Base-by-base conservation (phyloP, 1,139 yeast species). In the Saccharomycopsis hybrid region DNA sequence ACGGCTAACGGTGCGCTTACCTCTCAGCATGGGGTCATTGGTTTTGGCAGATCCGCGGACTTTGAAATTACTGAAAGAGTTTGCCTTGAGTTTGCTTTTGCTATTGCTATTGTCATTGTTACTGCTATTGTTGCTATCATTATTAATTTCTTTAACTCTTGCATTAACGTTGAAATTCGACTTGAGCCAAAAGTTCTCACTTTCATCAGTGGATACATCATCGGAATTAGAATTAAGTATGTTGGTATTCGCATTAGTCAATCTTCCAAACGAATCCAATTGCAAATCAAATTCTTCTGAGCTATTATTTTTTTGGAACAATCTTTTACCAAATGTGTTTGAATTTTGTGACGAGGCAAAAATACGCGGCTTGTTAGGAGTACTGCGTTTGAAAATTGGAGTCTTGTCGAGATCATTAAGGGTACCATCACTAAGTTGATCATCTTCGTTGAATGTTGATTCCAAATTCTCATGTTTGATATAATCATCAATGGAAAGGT, bases 251-350 rank as follows among this genome's bases (percentile, higher is more conserved):
- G 7, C 33, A 3, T 24, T n/a, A 9, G 8, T 31, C 9, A 52
- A 25, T 32, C 53, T 41, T 1, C 55, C 55, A 44, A 52, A 52
- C 37, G 46, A 25, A 35, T 52, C 55, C 24, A 52, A 38, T 13
- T 46, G 46, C 41, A 52, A 49, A 31, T 41, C 52, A 24, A 54
- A 45, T 30, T 48, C 54, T 13, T 49, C 52, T 9, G 50, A 47
- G n/a, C n/a, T n/a, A n/a, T 8, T 25, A 18, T 40, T 25, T n/a
- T n/a, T n/a, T n/a, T n/a, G n/a, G n/a, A n/a, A n/a, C n/a, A n/a
- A n/a, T n/a, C n/a, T n/a, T n/a, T n/a, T n/a, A n/a, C n/a, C n/a
- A n/a, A n/a, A n/a, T n/a, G 5, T 37, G 25, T 37, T 37, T 5
- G 40, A 18, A 7, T 5, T 37, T 37, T 37, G 18, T 4, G 30